Conservation (phyloP, 352 stramenopile species). For the Phytophthora hybrid region DNA sequence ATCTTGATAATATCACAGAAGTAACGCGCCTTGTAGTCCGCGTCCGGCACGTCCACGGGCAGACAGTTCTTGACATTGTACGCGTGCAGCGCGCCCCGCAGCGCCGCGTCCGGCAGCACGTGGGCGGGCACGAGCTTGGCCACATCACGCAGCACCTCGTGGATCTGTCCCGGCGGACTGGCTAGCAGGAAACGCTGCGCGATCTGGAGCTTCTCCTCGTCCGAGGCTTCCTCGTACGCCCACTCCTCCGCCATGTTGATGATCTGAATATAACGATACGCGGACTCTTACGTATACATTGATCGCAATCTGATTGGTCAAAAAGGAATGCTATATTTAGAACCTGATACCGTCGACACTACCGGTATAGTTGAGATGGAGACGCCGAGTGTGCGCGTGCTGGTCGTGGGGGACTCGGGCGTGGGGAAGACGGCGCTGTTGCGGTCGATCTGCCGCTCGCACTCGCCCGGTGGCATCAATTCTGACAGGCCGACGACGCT, state of each 20-base stretch:
- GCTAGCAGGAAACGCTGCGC: constrained; percentile 92
- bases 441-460: constrained; percentile 60
- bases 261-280: constrained; percentile 10
- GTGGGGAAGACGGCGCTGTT: constrained; percentile 87
- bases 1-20: constrained; percentile 1
- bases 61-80: constrained; percentile 85
- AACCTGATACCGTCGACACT: neutral
- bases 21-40: constrained; percentile 68
- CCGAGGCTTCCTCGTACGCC: constrained; percentile 73
- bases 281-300: neutral
- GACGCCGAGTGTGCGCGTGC: constrained; percentile 73
- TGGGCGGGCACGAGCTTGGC: constrained; percentile 78
- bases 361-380: constrained; percentile 55
- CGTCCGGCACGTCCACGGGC: constrained; percentile 73
- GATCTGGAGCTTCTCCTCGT: constrained; percentile 92
- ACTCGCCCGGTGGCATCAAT: constrained; percentile 11
- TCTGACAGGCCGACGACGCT: constrained; percentile 39
- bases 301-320: neutral
- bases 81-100: constrained; percentile 74
- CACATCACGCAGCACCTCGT: constrained; percentile 88
- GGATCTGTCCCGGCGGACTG: constrained; percentile 89
- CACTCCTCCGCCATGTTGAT: constrained; percentile 71
- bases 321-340: neutral
- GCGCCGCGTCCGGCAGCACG: constrained; percentile 74
- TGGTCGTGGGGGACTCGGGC: constrained; percentile 87